A percentile compares a stretch with the other conserved stretches of the same genome.
Evolutionary conservation across 805 yeast species (phyloP).

Genomic region (Candida orba): DNA sequence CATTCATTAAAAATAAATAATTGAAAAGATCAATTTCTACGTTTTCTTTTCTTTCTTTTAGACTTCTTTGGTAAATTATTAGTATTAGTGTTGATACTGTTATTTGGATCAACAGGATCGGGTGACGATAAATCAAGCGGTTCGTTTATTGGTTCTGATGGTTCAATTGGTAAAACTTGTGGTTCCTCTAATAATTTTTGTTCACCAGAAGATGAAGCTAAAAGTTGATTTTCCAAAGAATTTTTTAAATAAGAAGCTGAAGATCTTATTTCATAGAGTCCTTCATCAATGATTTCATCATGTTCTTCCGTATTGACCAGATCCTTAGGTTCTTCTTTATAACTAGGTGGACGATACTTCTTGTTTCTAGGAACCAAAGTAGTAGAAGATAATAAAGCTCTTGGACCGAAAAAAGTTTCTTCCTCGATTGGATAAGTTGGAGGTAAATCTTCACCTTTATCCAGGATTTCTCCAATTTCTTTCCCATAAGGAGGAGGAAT

Average conservation of each 20-base stretch:
- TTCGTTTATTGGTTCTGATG: too few species aligned
- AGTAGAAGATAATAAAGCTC: constrained; percentile 11
- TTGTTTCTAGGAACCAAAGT: background rate
- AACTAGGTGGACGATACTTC: constrained; percentile 20
- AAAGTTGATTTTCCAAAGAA: constrained; percentile 9
- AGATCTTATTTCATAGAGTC: constrained; percentile 27
- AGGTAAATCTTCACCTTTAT: constrained; percentile 66
- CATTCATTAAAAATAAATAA: background rate
- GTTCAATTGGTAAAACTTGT: too few species aligned
- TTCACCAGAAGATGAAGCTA: background rate
- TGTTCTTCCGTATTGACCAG: background rate
- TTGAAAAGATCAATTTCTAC: background rate
- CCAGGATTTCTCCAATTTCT: constrained; percentile 39
- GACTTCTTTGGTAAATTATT: background rate
- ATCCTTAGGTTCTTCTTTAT: constrained; percentile 19
- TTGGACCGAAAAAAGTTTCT: constrained; percentile 52
- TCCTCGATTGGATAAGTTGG: constrained; percentile 63
- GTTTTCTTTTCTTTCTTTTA: background rate
- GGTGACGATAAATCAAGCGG: too few species aligned
- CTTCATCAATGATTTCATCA: constrained; percentile 12
- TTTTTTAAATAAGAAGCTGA: constrained; percentile 27
- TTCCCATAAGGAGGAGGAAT: constrained; percentile 39
- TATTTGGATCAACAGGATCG: background rate
- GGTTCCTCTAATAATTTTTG: background rate
- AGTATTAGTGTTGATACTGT: background rate